A percentile compares a stretch with the other conserved stretches of the same genome.
These are phyloP conservation scores for Suillus cothurnatus DNA, from an alignment of 768 basidiomycete genomes.

Conservation along the genomic window DNA sequence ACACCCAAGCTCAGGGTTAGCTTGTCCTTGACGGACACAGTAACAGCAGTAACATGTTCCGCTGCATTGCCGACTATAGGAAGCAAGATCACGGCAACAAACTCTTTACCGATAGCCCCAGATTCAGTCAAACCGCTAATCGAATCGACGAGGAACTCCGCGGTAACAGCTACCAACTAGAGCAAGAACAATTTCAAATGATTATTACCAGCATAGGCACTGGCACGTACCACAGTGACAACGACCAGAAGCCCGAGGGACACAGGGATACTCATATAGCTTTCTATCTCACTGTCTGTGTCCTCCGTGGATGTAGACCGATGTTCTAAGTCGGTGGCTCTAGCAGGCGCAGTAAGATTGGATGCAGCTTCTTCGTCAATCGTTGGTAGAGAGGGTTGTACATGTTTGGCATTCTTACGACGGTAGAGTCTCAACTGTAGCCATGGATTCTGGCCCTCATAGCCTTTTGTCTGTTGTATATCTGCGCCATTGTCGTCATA, in stretches of 20 bases:
- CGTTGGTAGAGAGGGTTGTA: slow-evolving; percentile 1
- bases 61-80: slow-evolving; percentile 93
- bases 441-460: slow-evolving; percentile 43
- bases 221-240: slow-evolving; percentile 61
- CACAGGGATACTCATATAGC: slow-evolving; percentile 56
- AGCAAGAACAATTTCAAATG: not conserved
- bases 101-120: slow-evolving; percentile 69
- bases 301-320: slow-evolving; percentile 14
- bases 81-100: slow-evolving; percentile 84
- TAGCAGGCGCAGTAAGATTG: not conserved
- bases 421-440: not conserved
- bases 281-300: slow-evolving; percentile 37
- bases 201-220: not conserved
- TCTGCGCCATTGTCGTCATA: slow-evolving; percentile 51
- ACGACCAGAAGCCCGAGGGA: slow-evolving; percentile 52
- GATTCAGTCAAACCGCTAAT: slow-evolving; percentile 69
- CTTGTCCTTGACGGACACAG: slow-evolving; percentile 89
- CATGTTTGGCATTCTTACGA: slow-evolving; percentile 8
- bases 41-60: slow-evolving; percentile 91
- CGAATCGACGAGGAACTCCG: slow-evolving; percentile 75
- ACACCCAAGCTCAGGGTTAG: slow-evolving; percentile 85
- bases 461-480: slow-evolving; percentile 41
- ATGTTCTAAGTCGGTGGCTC: slow-evolving; percentile 8
- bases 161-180: slow-evolving; percentile 57
- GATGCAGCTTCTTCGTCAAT: not conserved